A percentile compares a stretch with the other conserved stretches of the same genome.
Conservation (phyloP, 1,139 yeast genomes). For the Pneumocystis carinii region DNA sequence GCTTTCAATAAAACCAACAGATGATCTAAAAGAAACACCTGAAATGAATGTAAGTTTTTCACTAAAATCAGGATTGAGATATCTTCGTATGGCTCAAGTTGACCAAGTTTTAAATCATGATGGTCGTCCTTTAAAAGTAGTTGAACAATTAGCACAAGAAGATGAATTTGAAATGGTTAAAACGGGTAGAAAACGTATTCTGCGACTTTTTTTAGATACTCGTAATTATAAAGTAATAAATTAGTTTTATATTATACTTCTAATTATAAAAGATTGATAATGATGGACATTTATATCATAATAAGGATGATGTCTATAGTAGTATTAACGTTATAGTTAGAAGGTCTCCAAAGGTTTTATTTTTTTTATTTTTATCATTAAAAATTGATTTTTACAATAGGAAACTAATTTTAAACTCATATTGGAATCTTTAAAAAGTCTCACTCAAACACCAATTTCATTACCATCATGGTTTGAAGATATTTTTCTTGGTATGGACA, state of each 20-base stretch:
- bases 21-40: constrained; percentile 10
- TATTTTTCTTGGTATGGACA: constrained; percentile 17
- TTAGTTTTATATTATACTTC: constrained; percentile 10
- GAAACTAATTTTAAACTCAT: constrained; percentile 19
- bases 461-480: constrained; percentile 30
- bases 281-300: constrained; percentile 11
- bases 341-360: constrained; percentile 8
- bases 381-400: constrained; percentile 16
- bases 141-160: neutral
- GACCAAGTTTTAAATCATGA: constrained; percentile 17
- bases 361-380: constrained; percentile 17
- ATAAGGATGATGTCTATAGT: neutral
- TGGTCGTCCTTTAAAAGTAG: constrained; percentile 9
- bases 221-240: constrained; percentile 7
- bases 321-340: neutral
- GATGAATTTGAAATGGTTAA: constrained; percentile 3
- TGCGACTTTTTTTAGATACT: constrained; percentile 7
- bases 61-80: constrained; percentile 16
- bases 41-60: constrained; percentile 6
- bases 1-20: constrained; percentile 16
- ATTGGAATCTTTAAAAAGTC: constrained; percentile 16
- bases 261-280: constrained; percentile 13
- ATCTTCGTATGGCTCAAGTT: constrained; percentile 19
- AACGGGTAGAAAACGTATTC: constrained; percentile 8
- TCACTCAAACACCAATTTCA: constrained; percentile 6